Evolutionary conservation across 768 basidiomycete species (phyloP).

Genomic region (Termitomyces titanicus): DNA sequence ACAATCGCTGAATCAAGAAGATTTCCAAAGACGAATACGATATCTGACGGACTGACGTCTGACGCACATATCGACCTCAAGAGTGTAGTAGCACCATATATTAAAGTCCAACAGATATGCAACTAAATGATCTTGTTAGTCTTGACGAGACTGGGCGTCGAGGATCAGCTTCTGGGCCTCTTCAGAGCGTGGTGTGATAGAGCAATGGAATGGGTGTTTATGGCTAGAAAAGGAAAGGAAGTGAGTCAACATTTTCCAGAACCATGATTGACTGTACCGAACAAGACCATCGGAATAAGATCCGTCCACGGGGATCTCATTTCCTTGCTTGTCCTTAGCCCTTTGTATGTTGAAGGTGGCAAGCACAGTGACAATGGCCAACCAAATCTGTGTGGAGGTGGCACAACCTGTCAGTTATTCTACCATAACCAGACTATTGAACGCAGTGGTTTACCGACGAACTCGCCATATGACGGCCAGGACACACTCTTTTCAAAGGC

Average conservation of each 20-base stretch:
- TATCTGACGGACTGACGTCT: too few relatives aligned
- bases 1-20: too few relatives aligned
- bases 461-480: constrained; percentile 20
- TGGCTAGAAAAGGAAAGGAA: constrained; percentile 2
- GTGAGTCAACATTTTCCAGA: background rate
- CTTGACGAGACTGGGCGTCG: background rate
- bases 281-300: constrained; percentile 13
- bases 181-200: constrained; percentile 7
- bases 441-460: constrained; percentile 8
- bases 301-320: constrained; percentile 17
- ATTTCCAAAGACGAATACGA: too few relatives aligned
- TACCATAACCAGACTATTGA: background rate
- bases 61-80: too few relatives aligned
- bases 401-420: background rate
- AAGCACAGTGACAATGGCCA: constrained; percentile 22
- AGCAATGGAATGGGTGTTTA: constrained; percentile 8
- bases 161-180: constrained; percentile 7
- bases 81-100: too few relatives aligned
- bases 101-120: too few relatives aligned
- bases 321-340: constrained; percentile 20
- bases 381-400: constrained; percentile 11
- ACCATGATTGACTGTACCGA: background rate
- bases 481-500: constrained; percentile 14
- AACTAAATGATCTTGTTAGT: too few relatives aligned
- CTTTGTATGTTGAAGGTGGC: constrained; percentile 24